phyloP scores from a whole-genome alignment of 257 asterid species.

The Petunia axillaris region DNA sequence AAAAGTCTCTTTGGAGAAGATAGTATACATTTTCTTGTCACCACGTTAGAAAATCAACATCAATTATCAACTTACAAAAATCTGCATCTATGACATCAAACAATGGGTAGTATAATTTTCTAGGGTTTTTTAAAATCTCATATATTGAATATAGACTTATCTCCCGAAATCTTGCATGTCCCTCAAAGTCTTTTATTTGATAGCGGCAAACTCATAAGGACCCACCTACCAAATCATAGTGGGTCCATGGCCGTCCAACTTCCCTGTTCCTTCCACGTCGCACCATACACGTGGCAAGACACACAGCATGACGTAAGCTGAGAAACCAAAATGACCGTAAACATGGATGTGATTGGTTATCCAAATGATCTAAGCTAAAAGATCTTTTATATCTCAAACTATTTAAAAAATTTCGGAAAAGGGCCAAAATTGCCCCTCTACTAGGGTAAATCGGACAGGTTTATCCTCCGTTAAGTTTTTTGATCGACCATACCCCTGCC shows the following conservation, averaged over 20 bases:
- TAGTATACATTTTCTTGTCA: not conserved
- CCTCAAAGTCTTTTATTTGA: constrained; percentile 14
- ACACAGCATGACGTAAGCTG: not conserved
- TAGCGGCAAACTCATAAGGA: constrained; percentile 21
- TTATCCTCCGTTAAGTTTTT: no score
- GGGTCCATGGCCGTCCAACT: not conserved
- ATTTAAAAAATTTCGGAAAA: no score
- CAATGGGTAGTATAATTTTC: constrained; percentile 6
- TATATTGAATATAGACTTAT: not conserved
- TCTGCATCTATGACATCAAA: constrained; percentile 13
- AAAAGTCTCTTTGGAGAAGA: no score
- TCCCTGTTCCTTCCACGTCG: constrained; percentile 15
- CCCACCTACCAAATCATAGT: constrained; percentile 1
- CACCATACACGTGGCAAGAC: not conserved
- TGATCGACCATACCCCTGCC: no score
- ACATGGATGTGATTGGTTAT: not conserved
- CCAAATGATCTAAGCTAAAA: no score
- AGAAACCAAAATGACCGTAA: not conserved
- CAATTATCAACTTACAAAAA: constrained; percentile 6
- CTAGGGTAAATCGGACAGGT: no score
- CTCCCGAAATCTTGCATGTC: not conserved
- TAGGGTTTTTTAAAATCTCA: not conserved
- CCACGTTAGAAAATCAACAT: not conserved
- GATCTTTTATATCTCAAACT: no score
- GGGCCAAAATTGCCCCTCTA: no score